Conservation (phyloP, 2,329 filamentous ascomycete species). For the Diplodia sapinea region DNA sequence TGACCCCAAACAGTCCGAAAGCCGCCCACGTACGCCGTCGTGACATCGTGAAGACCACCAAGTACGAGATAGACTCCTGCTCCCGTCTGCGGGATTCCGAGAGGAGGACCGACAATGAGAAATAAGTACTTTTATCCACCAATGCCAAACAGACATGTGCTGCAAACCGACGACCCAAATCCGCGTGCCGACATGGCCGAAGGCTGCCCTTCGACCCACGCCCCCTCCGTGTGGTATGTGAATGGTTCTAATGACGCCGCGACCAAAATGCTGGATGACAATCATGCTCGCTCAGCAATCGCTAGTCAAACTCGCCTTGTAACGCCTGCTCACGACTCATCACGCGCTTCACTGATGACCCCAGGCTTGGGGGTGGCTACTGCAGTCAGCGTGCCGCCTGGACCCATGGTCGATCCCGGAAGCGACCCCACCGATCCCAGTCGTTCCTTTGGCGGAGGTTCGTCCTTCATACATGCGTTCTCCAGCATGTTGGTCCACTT, state of each 20-base stretch:
- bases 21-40: constrained; percentile 28
- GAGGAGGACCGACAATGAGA: constrained; percentile 19
- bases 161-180: constrained; percentile 27
- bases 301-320: constrained; percentile 27
- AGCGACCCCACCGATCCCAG: constrained; percentile 43
- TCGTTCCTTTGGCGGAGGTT: constrained; percentile 63
- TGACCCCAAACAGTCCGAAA: constrained; percentile 16
- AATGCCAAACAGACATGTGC: constrained; percentile 28
- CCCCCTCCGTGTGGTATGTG: constrained; percentile 23
- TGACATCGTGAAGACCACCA: constrained; percentile 31
- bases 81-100: constrained; percentile 4
- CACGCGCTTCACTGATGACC: constrained; percentile 48
- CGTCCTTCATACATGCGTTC: constrained; percentile 94
- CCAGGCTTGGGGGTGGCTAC: constrained; percentile 39
- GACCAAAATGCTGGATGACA: constrained; percentile 30
- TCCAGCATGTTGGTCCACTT: constrained; percentile 99
- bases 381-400: constrained; percentile 37
- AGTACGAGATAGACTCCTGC: constrained; percentile 27
- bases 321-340: constrained; percentile 44
- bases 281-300: constrained; percentile 31
- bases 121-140: constrained; percentile 30
- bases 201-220: not conserved
- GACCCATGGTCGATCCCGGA: constrained; percentile 38
- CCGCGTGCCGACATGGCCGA: not conserved
- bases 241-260: constrained; percentile 31